phyloP scores from a whole-genome alignment of 345 rosid species.

The Limnanthes douglasii region DNA sequence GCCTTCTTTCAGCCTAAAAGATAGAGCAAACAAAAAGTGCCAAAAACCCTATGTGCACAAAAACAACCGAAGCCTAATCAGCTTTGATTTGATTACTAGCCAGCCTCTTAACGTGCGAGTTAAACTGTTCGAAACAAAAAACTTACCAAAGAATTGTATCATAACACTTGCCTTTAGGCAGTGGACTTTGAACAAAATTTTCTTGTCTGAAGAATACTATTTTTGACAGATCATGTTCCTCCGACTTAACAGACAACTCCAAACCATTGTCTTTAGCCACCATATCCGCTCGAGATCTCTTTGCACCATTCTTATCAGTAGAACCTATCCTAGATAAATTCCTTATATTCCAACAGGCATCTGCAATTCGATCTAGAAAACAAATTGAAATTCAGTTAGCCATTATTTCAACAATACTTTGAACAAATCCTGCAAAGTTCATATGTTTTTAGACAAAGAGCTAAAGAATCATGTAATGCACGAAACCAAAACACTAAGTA shows the following conservation, averaged over 20 bases:
- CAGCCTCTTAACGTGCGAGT: no score
- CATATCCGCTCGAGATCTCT: constrained; percentile 12
- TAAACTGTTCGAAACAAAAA: no score
- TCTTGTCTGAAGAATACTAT: constrained; percentile 61
- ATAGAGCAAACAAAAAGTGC: no score
- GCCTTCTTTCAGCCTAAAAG: no score
- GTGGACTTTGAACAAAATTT: constrained; percentile 45
- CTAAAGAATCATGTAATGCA: no score
- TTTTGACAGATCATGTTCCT: constrained; percentile 28
- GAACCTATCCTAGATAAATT: constrained; percentile 26
- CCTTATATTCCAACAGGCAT: constrained; percentile 70
- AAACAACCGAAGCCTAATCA: no score
- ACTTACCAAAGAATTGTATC: constrained; percentile 80
- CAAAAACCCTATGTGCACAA: no score
- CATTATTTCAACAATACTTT: no score
- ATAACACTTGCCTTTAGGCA: constrained; percentile 23
- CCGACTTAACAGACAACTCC: constrained; percentile 7
- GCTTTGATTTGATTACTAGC: no score
- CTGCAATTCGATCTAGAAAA: constrained; percentile 43
- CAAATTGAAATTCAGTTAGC: constrained; percentile 8
- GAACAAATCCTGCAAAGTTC: no score
- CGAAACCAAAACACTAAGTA: no score
- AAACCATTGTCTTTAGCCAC: constrained; percentile 13
- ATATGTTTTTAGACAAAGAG: no score
- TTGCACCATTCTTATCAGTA: constrained; percentile 13